These are phyloP conservation scores for Monosporascus sp. DNA, from an alignment of 2,329 filamentous ascomycete genomes.

Conservation along the genomic window DNA sequence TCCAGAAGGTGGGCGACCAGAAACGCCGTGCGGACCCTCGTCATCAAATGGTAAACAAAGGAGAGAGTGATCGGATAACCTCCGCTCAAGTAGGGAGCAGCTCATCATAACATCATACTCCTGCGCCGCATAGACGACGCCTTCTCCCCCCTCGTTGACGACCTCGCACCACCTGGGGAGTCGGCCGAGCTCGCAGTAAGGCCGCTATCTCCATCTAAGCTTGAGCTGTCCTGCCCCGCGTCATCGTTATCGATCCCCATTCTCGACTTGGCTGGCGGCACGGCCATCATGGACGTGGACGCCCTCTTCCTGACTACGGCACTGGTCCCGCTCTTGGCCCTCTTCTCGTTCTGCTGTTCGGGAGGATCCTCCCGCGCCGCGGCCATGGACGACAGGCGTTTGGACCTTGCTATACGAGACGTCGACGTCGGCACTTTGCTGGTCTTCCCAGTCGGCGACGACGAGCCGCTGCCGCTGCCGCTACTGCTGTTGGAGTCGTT, in stretches of 20 bases:
- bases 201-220: slow-evolving; percentile 28
- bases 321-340: background rate
- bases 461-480: background rate
- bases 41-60: background rate
- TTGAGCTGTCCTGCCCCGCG: slow-evolving; percentile 9
- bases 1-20: background rate
- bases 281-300: slow-evolving; percentile 38
- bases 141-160: slow-evolving; percentile 22
- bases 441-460: slow-evolving; percentile 1
- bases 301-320: slow-evolving; percentile 31
- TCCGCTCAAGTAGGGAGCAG: too few species aligned
- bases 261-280: slow-evolving; percentile 25
- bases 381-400: slow-evolving; percentile 37
- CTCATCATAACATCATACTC: slow-evolving; percentile 55
- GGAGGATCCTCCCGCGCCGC: slow-evolving; percentile 25
- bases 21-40: background rate
- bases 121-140: slow-evolving; percentile 40
- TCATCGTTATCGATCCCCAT: slow-evolving; percentile 18
- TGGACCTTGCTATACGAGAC: slow-evolving; percentile 29
- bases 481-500: background rate
- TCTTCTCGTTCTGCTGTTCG: slow-evolving; percentile 18
- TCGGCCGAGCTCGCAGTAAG: slow-evolving; percentile 21
- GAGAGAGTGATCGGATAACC: slow-evolving; percentile 4
- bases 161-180: slow-evolving; percentile 13
- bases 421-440: slow-evolving; percentile 23